These are phyloP conservation scores for Spinacia oleracea DNA, from an alignment of 179 eudicot genomes.

Conservation along the genomic window DNA sequence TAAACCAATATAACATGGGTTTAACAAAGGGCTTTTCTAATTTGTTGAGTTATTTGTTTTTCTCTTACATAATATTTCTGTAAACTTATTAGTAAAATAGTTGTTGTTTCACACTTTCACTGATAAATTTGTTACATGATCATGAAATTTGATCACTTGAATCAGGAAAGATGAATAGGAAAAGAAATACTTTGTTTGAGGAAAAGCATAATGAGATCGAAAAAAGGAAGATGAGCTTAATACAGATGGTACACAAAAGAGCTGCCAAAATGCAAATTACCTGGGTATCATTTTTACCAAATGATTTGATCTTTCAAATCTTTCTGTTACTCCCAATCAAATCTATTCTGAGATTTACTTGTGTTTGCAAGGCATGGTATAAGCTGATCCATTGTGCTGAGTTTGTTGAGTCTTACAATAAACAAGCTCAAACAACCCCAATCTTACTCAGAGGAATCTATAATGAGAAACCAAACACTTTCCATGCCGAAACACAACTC, in stretches of 20 bases:
- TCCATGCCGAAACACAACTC: constrained; percentile 32
- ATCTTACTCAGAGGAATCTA: constrained; percentile 14
- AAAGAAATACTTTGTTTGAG: constrained; percentile 24
- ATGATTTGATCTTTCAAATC: constrained; percentile 43
- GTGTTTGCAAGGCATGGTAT: constrained; percentile 53
- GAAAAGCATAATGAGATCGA: constrained; percentile 30
- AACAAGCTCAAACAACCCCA: constrained; percentile 30
- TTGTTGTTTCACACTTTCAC: neutral
- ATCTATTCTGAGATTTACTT: constrained; percentile 35
- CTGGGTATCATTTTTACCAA: constrained; percentile 27
- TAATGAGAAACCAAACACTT: constrained; percentile 15
- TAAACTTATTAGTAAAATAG: too few species aligned
- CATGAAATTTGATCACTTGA: constrained; percentile 5
- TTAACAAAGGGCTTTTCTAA: neutral
- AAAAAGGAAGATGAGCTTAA: constrained; percentile 20
- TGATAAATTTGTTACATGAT: neutral
- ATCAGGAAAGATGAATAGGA: constrained; percentile 16
- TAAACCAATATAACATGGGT: neutral
- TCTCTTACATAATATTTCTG: too few species aligned
- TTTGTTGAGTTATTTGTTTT: neutral
- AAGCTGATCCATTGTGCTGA: constrained; percentile 41
- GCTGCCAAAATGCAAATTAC: constrained; percentile 19
- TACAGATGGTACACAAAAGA: constrained; percentile 25
- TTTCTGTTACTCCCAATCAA: constrained; percentile 43
- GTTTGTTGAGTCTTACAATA: constrained; percentile 40